Conservation (phyloP, 768 basidiomycete species). For the Boletus bicolor region DNA sequence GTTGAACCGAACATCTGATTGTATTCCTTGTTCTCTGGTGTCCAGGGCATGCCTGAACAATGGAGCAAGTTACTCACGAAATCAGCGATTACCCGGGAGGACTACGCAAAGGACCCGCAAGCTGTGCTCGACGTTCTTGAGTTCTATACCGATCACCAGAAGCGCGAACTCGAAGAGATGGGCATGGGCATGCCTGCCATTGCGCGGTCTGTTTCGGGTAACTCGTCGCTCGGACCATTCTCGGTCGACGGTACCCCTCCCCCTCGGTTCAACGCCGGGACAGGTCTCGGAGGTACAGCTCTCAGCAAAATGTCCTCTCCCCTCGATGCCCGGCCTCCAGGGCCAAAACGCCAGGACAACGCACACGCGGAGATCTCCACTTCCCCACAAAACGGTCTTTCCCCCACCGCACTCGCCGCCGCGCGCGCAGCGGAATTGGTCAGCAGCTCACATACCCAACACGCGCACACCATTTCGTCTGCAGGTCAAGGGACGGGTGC, state of each 20-base stretch:
- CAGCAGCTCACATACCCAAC: constrained; percentile 45
- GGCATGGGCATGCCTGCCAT: constrained; percentile 33
- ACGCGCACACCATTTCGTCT: constrained; percentile 40
- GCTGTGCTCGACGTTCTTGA: constrained; percentile 97
- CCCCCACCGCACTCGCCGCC: constrained; percentile 45
- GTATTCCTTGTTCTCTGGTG: neutral
- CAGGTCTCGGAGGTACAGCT: constrained; percentile 75
- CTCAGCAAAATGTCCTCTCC: constrained; percentile 44
- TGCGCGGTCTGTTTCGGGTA: constrained; percentile 19
- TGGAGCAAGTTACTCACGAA: constrained; percentile 97
- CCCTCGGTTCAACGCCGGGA: constrained; percentile 86
- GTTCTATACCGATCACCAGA: constrained; percentile 97
- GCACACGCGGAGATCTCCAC: constrained; percentile 37
- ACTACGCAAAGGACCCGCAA: constrained; percentile 95
- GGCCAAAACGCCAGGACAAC: constrained; percentile 45
- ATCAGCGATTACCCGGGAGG: constrained; percentile 96
- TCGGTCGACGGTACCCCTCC: constrained; percentile 43
- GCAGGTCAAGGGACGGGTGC: constrained; percentile 23
- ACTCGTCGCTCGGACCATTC: constrained; percentile 37
- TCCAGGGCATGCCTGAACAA: constrained; percentile 91
- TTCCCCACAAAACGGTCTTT: constrained; percentile 36
- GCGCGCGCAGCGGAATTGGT: constrained; percentile 63
- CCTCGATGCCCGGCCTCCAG: constrained; percentile 34
- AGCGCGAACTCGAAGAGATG: constrained; percentile 81
- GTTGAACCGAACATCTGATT: neutral